phyloP scores from a whole-genome alignment of 192 early-diverging fungal genomes.

The Linnemannia elongata region DNA sequence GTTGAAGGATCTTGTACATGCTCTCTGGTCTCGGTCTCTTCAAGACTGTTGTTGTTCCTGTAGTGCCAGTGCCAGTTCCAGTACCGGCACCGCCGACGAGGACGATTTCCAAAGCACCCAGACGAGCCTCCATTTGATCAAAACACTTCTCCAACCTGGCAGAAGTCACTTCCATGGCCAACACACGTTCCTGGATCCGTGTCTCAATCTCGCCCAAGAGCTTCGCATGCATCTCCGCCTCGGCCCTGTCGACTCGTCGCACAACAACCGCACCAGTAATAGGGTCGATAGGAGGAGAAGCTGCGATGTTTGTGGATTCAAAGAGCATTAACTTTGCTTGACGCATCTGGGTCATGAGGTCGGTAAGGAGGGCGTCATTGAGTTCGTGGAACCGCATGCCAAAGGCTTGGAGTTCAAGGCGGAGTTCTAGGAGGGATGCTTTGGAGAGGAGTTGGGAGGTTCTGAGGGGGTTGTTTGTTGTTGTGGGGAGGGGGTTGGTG shows the following conservation, averaged over 20 bases:
- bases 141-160: constrained; percentile 25
- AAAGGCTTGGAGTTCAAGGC: constrained; percentile 30
- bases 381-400: constrained; percentile 42
- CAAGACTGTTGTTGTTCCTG: neutral
- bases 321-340: constrained; percentile 28
- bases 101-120: constrained; percentile 35
- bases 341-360: constrained; percentile 33
- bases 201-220: constrained; percentile 33
- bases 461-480: neutral
- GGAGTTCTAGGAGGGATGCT: constrained; percentile 21
- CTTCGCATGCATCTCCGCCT: constrained; percentile 32
- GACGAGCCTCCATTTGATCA: constrained; percentile 41
- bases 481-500: neutral
- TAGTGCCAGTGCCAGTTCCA: neutral
- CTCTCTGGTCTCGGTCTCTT: constrained; percentile 30
- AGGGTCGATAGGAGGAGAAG: neutral
- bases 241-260: constrained; percentile 15
- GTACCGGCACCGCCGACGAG: neutral
- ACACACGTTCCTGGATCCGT: constrained; percentile 41
- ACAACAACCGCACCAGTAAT: neutral
- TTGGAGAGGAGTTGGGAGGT: neutral
- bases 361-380: constrained; percentile 30
- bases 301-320: neutral
- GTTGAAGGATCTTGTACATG: constrained; percentile 26
- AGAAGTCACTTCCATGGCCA: constrained; percentile 38